Conservation (phyloP, 805 yeast genomes). For the Scheffersomyces stipitis region DNA sequence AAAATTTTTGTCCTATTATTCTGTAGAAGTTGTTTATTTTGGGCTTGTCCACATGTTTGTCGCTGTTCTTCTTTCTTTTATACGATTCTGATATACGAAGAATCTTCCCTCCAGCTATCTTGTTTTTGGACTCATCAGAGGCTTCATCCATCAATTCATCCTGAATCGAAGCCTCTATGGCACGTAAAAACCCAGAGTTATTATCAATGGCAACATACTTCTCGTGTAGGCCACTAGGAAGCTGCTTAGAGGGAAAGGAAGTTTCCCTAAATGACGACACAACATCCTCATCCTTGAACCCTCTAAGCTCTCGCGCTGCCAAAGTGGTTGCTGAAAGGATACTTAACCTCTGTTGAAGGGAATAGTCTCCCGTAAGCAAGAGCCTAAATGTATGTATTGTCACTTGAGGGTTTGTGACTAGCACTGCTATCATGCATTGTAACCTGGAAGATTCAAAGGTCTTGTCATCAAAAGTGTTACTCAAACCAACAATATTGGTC, state of each 20-base stretch:
- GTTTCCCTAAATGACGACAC: constrained; percentile 31
- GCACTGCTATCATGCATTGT: constrained; percentile 62
- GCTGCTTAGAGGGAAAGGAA: constrained; percentile 35
- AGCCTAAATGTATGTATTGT: constrained; percentile 49
- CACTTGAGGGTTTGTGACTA: constrained; percentile 46
- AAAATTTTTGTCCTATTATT: constrained; percentile 45
- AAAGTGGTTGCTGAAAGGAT: constrained; percentile 68
- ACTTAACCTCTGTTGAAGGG: constrained; percentile 73
- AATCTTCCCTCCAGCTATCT: constrained; percentile 39
- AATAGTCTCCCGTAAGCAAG: constrained; percentile 70
- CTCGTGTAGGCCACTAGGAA: constrained; percentile 50
- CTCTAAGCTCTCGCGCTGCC: constrained; percentile 71
- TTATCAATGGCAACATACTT: constrained; percentile 32
- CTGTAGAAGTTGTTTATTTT: constrained; percentile 29
- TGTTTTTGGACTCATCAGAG: constrained; percentile 30
- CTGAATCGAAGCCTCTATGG: constrained; percentile 24
- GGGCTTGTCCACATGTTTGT: constrained; percentile 12
- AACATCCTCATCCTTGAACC: constrained; percentile 51
- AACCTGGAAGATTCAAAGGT: constrained; percentile 66
- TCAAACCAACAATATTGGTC: constrained; percentile 49
- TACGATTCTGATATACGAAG: constrained; percentile 40
- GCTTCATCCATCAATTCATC: constrained; percentile 31
- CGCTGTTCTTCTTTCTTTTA: constrained; percentile 15
- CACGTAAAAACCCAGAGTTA: constrained; percentile 15
- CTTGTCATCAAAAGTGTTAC: constrained; percentile 55